These are phyloP conservation scores for Debaryomyces psychrophilus DNA, from an alignment of 1,139 yeast genomes.

Conservation along the genomic window DNA sequence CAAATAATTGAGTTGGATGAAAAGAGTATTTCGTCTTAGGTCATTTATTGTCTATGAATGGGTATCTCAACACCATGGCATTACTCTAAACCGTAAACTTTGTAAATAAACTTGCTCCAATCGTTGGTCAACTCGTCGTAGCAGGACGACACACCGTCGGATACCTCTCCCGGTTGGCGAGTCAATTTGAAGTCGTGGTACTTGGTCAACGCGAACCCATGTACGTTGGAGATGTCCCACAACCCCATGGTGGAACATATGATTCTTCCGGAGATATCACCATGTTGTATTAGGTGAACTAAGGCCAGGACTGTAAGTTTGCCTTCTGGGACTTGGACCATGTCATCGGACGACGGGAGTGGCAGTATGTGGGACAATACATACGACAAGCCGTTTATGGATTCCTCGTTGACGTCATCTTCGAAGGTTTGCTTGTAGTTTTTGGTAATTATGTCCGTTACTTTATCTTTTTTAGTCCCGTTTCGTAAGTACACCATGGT, in stretches of 20 bases:
- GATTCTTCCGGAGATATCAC: conserved; percentile 30
- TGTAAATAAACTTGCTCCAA: conserved; percentile 23
- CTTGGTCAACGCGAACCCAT: conserved; percentile 19
- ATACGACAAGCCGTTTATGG: conserved; percentile 21
- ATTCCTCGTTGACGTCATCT: conserved; percentile 10
- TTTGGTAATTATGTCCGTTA: conserved; percentile 7
- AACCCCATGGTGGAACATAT: conserved; percentile 36
- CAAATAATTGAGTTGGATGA: no score
- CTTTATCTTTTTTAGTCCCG: conserved; percentile 4
- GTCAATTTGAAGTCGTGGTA: conserved; percentile 10
- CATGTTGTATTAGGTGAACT: conserved; percentile 21
- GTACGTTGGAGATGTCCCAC: conserved; percentile 35
- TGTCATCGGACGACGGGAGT: conserved; percentile 7
- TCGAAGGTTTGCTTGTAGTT: conserved; percentile 12
- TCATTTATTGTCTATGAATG: background rate
- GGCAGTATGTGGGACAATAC: conserved; percentile 17
- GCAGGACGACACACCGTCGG: conserved; percentile 6
- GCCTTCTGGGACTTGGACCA: background rate
- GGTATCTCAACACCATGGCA: no score
- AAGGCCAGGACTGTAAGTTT: conserved; percentile 19
- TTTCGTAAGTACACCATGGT: conserved; percentile 15
- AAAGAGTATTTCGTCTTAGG: background rate
- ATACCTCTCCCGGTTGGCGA: background rate
- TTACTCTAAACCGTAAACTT: conserved; percentile 27
- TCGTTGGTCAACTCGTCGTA: conserved; percentile 12